Percentiles rank a stretch among this genome's conserved stretches.
Evolutionary conservation across 1,284 basidiomycete species (phyloP).

Genomic region (Hortiboletus rubellus): DNA sequence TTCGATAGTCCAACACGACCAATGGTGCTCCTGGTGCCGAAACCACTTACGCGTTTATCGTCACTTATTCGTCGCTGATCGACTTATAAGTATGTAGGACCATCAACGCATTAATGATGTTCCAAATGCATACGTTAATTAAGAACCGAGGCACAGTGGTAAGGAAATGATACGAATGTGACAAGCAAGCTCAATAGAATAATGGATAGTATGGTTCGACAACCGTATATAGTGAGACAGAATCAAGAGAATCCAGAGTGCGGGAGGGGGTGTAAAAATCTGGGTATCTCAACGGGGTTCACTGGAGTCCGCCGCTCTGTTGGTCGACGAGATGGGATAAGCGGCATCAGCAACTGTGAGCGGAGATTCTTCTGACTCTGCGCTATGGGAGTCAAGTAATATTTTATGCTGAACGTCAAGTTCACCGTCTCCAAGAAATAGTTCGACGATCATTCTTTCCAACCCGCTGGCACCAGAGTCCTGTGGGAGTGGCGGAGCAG

Average conservation of each 20-base stretch:
- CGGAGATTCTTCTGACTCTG: constrained; percentile 4
- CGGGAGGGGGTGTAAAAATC: not conserved
- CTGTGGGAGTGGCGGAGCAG: constrained; percentile 5
- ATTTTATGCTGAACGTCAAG: not conserved
- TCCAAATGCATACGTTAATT: constrained; percentile 18
- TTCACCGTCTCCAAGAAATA: constrained; percentile 47
- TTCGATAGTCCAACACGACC: constrained; percentile 41
- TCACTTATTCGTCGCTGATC: not conserved
- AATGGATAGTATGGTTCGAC: constrained; percentile 15
- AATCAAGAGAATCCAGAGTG: constrained; percentile 9
- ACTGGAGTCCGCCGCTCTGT: constrained; percentile 2
- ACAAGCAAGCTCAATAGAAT: constrained; percentile 13
- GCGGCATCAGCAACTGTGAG: not conserved
- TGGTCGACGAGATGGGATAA: not conserved
- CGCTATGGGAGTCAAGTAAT: not conserved
- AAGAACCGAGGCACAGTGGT: constrained; percentile 14
- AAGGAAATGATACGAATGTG: constrained; percentile 15
- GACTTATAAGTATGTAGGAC: not conserved
- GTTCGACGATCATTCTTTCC: constrained; percentile 48
- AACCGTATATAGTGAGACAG: constrained; percentile 9
- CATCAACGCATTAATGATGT: not conserved
- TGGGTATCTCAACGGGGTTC: constrained; percentile 18
- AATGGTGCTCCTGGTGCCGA: not conserved
- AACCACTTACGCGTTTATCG: not conserved
- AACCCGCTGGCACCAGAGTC: constrained; percentile 11